Evolutionary conservation across 2,329 filamentous ascomycete genomes (phyloP), one percentile per base, ranked within the genome.

Genomic region (Raffaelea arxii): DNA sequence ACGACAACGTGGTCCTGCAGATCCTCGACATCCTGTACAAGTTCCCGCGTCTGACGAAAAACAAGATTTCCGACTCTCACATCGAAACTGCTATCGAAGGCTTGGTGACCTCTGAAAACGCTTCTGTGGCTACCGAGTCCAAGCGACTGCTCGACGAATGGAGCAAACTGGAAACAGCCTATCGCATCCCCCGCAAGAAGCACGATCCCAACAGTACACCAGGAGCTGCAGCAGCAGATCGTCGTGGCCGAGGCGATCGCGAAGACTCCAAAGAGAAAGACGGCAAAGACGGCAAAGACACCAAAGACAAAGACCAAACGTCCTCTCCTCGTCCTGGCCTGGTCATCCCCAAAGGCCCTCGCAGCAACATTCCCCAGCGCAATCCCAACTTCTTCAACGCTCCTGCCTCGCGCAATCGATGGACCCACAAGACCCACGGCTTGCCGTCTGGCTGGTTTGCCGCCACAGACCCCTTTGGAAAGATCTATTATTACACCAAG

Each of bases 11-110:
- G 24, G 80, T 94, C 32, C 68, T 94, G 51, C 92, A 97, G 65
- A 82, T 95, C 24, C 73, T 98, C 51, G 83, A 92, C 53, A 89
- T 98, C 46, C 75, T 98, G 19, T 83, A 94, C 63, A 83, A 82
- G 53, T 84, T 97, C 53, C 92, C 92, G 1, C 83, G 91, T 10
- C 71, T 97, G 43, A 97, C 92, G 19, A 83, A 88, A 49, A 98
- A 98, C 71, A 98, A 98, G 66, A 96, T 98, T 49, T 82, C 86
- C 54, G 90, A 95, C 58, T 94, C 92, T 9, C 94, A 94, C 58
- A 96, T 98, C 51, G 92, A 97, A 62, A 74, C 81, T 2, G 84
- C 84, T 0, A 77, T 98, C 37, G 72, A 86, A 57, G 74, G 75
- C 4, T 68, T 97, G 44, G 76, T 73, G 2, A 66, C 66, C 12